These are phyloP conservation scores for Auriscalpium orientale DNA, from an alignment of 768 basidiomycete species.

Conservation along the genomic window DNA sequence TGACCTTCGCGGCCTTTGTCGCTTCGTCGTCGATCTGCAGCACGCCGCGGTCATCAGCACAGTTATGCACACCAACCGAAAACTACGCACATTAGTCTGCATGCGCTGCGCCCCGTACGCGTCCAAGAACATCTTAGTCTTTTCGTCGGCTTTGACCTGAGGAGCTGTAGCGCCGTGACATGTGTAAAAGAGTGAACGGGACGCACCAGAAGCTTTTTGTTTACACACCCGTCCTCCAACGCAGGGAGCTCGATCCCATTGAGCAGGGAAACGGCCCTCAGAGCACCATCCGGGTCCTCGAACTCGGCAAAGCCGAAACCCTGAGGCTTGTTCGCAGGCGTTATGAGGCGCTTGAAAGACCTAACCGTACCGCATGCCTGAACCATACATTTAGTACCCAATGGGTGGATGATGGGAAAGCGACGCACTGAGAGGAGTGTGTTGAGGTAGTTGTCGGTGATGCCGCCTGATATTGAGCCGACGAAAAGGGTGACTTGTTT, in stretches of 20 bases:
- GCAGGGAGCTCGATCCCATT: slow-evolving; percentile 59
- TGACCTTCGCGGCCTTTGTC: slow-evolving; percentile 52
- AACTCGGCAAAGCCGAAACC: slow-evolving; percentile 97
- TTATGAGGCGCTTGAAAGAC: slow-evolving; percentile 88
- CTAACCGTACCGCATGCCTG: slow-evolving; percentile 87
- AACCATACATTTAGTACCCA: background rate
- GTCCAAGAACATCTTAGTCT: slow-evolving; percentile 82
- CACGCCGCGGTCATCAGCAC: slow-evolving; percentile 5
- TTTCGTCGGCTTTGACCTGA: slow-evolving; percentile 96
- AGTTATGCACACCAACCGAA: slow-evolving; percentile 1
- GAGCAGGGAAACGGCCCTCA: slow-evolving; percentile 63
- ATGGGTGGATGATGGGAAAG: background rate
- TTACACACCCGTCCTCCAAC: slow-evolving; percentile 49
- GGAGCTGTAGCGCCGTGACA: slow-evolving; percentile 32
- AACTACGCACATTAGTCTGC: slow-evolving; percentile 63
- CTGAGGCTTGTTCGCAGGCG: slow-evolving; percentile 88
- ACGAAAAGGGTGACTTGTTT: slow-evolving; percentile 79
- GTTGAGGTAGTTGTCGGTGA: slow-evolving; percentile 77
- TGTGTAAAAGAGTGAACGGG: slow-evolving; percentile 4
- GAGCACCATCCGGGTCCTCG: slow-evolving; percentile 86
- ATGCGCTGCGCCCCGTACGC: slow-evolving; percentile 76
- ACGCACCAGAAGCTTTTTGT: slow-evolving; percentile 67
- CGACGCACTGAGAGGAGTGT: slow-evolving; percentile 65
- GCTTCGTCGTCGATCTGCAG: slow-evolving; percentile 64
- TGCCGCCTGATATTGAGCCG: slow-evolving; percentile 92